These are phyloP conservation scores for Coprinellus aureogranulatus DNA, from an alignment of 768 basidiomycete species.

Conservation along the genomic window DNA sequence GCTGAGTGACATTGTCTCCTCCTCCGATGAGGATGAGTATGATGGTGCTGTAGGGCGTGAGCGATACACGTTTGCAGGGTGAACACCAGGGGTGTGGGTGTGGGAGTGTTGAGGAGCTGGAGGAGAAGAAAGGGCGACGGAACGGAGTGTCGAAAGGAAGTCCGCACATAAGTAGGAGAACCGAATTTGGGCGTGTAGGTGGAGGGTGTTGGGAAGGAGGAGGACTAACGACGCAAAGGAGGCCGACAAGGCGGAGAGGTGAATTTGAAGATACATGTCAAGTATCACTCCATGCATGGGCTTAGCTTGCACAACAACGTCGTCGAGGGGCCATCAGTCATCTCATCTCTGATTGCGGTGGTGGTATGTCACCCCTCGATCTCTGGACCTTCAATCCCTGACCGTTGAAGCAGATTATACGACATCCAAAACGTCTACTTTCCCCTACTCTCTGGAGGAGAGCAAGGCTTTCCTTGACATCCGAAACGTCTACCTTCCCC, in stretches of 20 bases:
- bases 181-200: conserved; percentile 66
- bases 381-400: neutral
- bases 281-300: conserved; percentile 55
- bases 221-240: conserved; percentile 74
- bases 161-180: conserved; percentile 70
- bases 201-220: conserved; percentile 56
- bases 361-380: conserved; percentile 37
- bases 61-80: conserved; percentile 82
- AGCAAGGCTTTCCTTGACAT: conserved; percentile 49
- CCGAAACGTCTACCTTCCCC: too few species aligned
- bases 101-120: conserved; percentile 74
- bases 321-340: conserved; percentile 49
- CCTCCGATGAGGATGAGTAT: conserved; percentile 92
- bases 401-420: conserved; percentile 44
- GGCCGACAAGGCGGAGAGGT: conserved; percentile 60
- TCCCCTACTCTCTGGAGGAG: conserved; percentile 49
- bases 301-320: conserved; percentile 12
- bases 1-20: conserved; percentile 64
- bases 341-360: conserved; percentile 54
- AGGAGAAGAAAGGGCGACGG: conserved; percentile 56
- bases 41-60: conserved; percentile 97
- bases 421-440: conserved; percentile 60
- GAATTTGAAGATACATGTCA: conserved; percentile 60
- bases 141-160: conserved; percentile 63
- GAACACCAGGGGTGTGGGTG: conserved; percentile 60